Evolutionary conservation across 192 early-diverging fungal genomes (phyloP), one percentile per base, ranked within the genome.

Genomic region (Backusella morwellensis): DNA sequence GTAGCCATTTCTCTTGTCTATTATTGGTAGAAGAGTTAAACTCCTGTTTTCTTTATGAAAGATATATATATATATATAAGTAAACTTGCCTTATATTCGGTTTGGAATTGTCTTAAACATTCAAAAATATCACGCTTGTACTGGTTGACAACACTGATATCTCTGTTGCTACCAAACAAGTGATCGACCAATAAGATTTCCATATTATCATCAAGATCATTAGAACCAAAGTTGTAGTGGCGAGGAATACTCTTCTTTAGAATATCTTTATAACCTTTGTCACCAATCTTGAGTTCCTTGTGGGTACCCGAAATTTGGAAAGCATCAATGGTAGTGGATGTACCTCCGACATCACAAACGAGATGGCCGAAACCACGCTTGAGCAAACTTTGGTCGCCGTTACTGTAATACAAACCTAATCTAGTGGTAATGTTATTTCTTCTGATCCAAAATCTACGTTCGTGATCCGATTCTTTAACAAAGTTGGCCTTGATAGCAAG

Each of bases 91-190:
- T 63, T 63, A 29, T 63, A 63, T 12, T 63, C 56, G 12, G 11
- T 63, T 63, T 63, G 56, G 56, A 63, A 63, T 29, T 63, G 56
- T 63, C 56, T 63, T 29, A 63, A 63, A 12, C 56, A 63, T 29
- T 63, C 56, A 63, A 63, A 63, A n/a, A 63, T 63, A 63, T 63
- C 56, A 29, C 56, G 56, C 26, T 63, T 63, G 23, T 63, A 63
- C n/a, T 63, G 26, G 12, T 63, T 63, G 12, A 63, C 26, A 12
- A 63, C 56, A 63, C 56, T 63, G 1, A 63, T 63, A 29, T 63
- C 56, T 63, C 56, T 63, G 26, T 63, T 63, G 12, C 56, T 63
- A 14, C 56, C 56, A 29, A 63, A 63, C 21, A 63, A 63, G 26
- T 63, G 56, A 63, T 63, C 56, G 9, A 63, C 56, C 23, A 63